These are phyloP conservation scores for Graphilbum fragrans DNA, from an alignment of 2,329 filamentous ascomycete species.

Conservation along the genomic window DNA sequence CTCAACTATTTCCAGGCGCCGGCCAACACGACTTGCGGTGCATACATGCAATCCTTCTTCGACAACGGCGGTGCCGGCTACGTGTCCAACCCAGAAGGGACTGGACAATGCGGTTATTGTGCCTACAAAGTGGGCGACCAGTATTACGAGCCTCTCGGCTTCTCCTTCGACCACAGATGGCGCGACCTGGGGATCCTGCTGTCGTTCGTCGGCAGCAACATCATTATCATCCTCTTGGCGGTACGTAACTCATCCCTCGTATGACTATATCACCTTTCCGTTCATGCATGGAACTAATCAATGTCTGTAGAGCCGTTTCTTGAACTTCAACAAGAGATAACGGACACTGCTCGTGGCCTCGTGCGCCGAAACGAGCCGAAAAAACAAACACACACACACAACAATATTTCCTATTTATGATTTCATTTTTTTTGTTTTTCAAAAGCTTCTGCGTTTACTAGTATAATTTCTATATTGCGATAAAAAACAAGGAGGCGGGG, in stretches of 20 bases:
- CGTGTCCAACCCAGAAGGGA: constrained; percentile 48
- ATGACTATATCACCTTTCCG: background rate
- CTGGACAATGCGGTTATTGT: constrained; percentile 65
- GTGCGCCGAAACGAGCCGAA: too few species aligned
- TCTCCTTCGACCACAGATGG: constrained; percentile 61
- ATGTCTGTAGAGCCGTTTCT: constrained; percentile 29
- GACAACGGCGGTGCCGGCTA: constrained; percentile 58
- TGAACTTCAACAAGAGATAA: constrained; percentile 41
- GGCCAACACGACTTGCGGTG: constrained; percentile 52
- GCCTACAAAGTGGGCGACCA: constrained; percentile 70
- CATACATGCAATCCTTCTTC: constrained; percentile 67
- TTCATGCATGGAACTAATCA: constrained; percentile 1
- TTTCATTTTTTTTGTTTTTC: too few species aligned
- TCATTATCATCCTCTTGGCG: constrained; percentile 46
- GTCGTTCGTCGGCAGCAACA: constrained; percentile 66
- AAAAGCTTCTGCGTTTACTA: too few species aligned
- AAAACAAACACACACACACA: too few species aligned
- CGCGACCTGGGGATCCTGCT: constrained; percentile 69
- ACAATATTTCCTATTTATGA: too few species aligned
- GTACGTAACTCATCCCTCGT: constrained; percentile 24
- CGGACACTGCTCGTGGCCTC: too few species aligned
- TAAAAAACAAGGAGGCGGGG: too few species aligned
- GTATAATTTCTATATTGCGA: too few species aligned
- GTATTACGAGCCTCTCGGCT: constrained; percentile 58
- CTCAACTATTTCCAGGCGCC: constrained; percentile 59